Base-by-base conservation (phyloP, 2,329 filamentous ascomycete genomes). In the Trichoderma simmonsii region DNA sequence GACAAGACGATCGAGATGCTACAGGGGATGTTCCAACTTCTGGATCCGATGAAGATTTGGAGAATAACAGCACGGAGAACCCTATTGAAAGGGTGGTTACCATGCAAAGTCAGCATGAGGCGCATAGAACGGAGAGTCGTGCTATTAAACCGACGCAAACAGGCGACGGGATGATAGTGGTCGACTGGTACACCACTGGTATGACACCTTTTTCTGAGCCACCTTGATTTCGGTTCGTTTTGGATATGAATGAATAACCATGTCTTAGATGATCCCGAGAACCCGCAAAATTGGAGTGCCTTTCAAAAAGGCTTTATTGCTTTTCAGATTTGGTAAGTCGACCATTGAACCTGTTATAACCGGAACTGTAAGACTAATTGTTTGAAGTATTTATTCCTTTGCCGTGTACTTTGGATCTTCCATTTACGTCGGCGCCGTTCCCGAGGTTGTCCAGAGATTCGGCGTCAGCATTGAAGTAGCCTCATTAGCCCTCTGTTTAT, bases 301-400 rank as follows among this genome's bases (percentile, higher is more conserved):
- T 54, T 54, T 54, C 48, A 54, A 21, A 54, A 54, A 24, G n/a
- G n/a, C 48, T 54, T 54, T 54, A 54, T 54, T 0, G 48, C 48
- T 2, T 54, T 54, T 1, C 48, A 54, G 21, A 54, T 54, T 54
- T 54, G 48, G 48, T 51, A 51, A n/a, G n/a, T n/a, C n/a, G 26
- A 4, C 26, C 26, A 26, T 26, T 4, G 26, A 26, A 26, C 4
- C 4, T 26, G 26, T 21, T 51, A n/a, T 9, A 21, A 51, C 21
- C 0, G n/a, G 9, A n/a, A 11, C 0, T 4, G 0, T 1, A 1
- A 51, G 0, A 2, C 48, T 51, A 14, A 51, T 1, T 51, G 11
- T 0, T 54, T 11, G 3, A 51, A 54, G 48, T 3, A 54, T 54
- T 14, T 54, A 54, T 6, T 54, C 48, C 11, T 54, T 54, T 24